phyloP scores from a whole-genome alignment of 75 land plant genomes.

The Chamaecyparis obtusa region DNA sequence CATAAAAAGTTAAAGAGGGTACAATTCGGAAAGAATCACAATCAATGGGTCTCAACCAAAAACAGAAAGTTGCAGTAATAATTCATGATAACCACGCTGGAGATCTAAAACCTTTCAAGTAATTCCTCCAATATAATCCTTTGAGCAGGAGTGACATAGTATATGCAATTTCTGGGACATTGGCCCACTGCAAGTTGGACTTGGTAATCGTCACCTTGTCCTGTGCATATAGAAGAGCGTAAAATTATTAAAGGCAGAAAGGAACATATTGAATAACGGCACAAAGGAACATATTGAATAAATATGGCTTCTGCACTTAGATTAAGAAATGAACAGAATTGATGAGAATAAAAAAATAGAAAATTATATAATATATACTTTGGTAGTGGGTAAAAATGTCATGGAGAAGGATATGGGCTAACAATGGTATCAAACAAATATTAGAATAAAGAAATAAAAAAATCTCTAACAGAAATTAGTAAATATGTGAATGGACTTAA shows the following conservation, averaged over 20 bases:
- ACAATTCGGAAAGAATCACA: neutral
- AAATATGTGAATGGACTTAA: too few relatives aligned
- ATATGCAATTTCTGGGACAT: constrained; percentile 92
- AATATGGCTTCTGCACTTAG: too few relatives aligned
- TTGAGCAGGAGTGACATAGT: constrained; percentile 90
- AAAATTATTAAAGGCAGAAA: neutral
- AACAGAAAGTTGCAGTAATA: neutral
- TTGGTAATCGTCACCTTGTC: constrained; percentile 72
- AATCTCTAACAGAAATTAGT: neutral
- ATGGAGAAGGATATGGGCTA: neutral
- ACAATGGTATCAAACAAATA: neutral
- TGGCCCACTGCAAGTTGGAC: constrained; percentile 95
- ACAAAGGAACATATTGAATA: neutral
- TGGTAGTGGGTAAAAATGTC: neutral
- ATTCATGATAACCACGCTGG: neutral
- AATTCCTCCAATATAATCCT: constrained; percentile 71
- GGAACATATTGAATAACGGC: neutral
- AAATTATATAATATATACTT: neutral
- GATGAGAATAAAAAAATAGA: neutral
- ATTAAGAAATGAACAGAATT: neutral
- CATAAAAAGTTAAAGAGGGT: neutral
- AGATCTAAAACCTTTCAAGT: constrained; percentile 52
- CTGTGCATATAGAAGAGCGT: constrained; percentile 22
- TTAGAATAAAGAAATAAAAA: too few relatives aligned
- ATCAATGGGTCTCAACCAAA: neutral